Percentiles rank a stretch among this genome's conserved stretches.
Evolutionary conservation across 139 green algal species (phyloP).

Genomic region (Tetraselmis striata): DNA sequence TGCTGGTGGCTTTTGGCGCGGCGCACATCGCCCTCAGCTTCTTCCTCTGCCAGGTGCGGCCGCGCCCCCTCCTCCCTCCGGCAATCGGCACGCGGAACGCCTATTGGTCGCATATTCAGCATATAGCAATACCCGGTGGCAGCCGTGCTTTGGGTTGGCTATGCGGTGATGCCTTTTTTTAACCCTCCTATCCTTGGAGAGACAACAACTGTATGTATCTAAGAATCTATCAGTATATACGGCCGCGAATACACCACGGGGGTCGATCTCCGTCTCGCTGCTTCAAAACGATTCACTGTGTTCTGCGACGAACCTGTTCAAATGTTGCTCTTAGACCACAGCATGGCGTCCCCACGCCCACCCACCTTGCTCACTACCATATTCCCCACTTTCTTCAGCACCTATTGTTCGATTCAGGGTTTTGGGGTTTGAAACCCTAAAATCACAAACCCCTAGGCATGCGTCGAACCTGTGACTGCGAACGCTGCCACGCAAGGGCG

Average conservation of each 20-base stretch:
- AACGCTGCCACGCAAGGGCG: neutral
- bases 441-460: no score
- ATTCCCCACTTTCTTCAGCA: neutral
- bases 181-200: neutral
- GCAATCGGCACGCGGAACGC: neutral
- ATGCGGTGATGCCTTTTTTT: neutral
- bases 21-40: conserved; percentile 50
- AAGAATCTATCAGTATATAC: no score
- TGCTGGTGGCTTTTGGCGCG: conserved; percentile 43
- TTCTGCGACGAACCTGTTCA: no score
- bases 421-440: no score
- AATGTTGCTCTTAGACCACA: no score
- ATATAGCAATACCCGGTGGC: neutral
- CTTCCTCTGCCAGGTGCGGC: conserved; percentile 27
- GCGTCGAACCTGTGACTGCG: neutral
- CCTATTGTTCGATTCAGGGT: no score
- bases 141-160: no score
- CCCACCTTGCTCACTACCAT: no score
- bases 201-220: neutral
- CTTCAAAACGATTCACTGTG: no score
- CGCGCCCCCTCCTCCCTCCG: conserved; percentile 1
- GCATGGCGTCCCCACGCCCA: no score
- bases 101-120: neutral
- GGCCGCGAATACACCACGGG: no score
- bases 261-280: no score